Evolutionary conservation across 257 asterid genomes (phyloP).

Genomic region (Nicotiana paniculata): DNA sequence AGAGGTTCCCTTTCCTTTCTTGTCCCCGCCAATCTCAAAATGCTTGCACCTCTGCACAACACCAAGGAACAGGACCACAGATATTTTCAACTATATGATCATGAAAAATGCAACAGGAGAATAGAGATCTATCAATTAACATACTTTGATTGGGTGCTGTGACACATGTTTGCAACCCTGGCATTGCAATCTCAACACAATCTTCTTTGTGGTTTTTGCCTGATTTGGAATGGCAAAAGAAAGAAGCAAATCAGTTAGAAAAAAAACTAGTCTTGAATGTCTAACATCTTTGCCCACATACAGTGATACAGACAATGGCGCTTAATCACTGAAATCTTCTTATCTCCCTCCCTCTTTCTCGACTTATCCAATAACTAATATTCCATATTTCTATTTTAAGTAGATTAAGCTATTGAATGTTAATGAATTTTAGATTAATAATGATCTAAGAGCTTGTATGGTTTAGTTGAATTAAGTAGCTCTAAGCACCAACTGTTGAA

Average conservation of each 20-base stretch:
- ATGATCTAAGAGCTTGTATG: not conserved
- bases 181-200: constrained; percentile 11
- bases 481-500: not conserved
- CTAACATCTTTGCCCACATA: not conserved
- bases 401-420: not conserved
- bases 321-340: not conserved
- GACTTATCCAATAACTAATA: not conserved
- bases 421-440: not conserved
- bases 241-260: not conserved
- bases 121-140: not conserved
- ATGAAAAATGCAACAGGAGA: not conserved
- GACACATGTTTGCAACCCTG: constrained; percentile 5
- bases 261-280: not conserved
- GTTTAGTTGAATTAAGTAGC: not conserved
- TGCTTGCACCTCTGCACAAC: constrained; percentile 9
- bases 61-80: not conserved
- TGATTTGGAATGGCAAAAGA: not conserved
- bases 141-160: constrained; percentile 6
- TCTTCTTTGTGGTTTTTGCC: constrained; percentile 9
- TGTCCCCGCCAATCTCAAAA: constrained; percentile 7
- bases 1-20: constrained; percentile 11
- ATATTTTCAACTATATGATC: not conserved
- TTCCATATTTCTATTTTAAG: not conserved
- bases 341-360: not conserved
- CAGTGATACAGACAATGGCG: not conserved